A percentile compares a stretch with the other conserved stretches of the same genome.
phyloP scores from a whole-genome alignment of 192 early-diverging fungal genomes.

The Kickxella alabastrina region DNA sequence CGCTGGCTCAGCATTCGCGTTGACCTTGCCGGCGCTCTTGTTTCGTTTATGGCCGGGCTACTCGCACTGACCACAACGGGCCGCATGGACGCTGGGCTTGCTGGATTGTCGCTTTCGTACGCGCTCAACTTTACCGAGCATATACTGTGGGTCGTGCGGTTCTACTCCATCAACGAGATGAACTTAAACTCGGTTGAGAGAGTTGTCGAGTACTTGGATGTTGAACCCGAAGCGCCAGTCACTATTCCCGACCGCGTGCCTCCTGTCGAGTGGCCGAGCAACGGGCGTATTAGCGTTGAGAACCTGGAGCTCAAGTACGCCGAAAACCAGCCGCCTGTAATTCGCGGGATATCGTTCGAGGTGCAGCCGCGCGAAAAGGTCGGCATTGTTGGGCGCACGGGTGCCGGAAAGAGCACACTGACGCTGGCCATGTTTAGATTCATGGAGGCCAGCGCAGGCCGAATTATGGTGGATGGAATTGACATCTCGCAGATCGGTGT shows the following conservation, averaged over 20 bases:
- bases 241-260: constrained; percentile 55
- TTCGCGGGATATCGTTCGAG: constrained; percentile 37
- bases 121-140: constrained; percentile 75
- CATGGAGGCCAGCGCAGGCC: constrained; percentile 66
- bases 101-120: constrained; percentile 76
- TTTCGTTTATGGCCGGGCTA: constrained; percentile 20
- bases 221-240: constrained; percentile 74
- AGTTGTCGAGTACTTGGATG: constrained; percentile 68
- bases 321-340: constrained; percentile 14
- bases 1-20: constrained; percentile 70
- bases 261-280: constrained; percentile 56
- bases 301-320: constrained; percentile 56
- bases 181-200: constrained; percentile 81
- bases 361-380: constrained; percentile 43
- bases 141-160: constrained; percentile 74
- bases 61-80: constrained; percentile 6
- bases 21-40: constrained; percentile 54
- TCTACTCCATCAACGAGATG: constrained; percentile 73
- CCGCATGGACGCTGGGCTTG: too few relatives aligned
- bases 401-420: constrained; percentile 77
- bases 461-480: constrained; percentile 68
- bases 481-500: constrained; percentile 68
- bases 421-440: constrained; percentile 75
- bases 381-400: constrained; percentile 57
- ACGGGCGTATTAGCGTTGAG: constrained; percentile 64